These are phyloP conservation scores for Symbiodinium natans DNA, from an alignment of 73 alveolate genomes.

Conservation along the genomic window DNA sequence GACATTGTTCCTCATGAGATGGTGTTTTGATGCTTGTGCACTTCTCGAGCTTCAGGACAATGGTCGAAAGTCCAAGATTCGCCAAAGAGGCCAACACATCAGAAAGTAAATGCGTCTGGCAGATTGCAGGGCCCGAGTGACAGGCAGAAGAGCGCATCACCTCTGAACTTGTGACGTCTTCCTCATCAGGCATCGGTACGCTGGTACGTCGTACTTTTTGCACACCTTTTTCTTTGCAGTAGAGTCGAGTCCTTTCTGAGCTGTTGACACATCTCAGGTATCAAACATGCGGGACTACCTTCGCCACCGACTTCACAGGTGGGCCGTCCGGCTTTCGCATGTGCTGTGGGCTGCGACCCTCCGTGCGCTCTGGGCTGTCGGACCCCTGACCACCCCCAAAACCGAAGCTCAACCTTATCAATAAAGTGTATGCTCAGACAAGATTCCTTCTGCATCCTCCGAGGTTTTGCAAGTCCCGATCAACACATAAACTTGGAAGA, in stretches of 20 bases:
- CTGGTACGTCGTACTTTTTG: no score
- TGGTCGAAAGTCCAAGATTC: background rate
- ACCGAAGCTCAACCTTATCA: background rate
- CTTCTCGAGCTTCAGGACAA: background rate
- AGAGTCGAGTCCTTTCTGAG: no score
- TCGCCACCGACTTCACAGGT: slow-evolving; percentile 78
- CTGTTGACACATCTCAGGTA: background rate
- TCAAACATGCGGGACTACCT: background rate
- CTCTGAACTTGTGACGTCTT: background rate
- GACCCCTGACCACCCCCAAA: background rate
- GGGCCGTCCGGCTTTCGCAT: background rate
- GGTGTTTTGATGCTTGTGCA: no score
- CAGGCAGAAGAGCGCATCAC: slow-evolving; percentile 8
- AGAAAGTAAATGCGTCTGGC: no score
- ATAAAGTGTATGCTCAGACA: background rate
- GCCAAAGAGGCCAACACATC: background rate
- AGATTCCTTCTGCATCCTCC: no score
- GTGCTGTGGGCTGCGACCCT: background rate
- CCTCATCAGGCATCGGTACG: background rate
- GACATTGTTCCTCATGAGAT: no score
- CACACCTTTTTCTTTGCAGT: no score
- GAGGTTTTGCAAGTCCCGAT: no score
- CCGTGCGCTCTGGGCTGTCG: background rate
- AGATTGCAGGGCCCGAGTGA: no score
- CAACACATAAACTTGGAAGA: no score